phyloP scores from a whole-genome alignment of 2,329 filamentous ascomycete genomes.

The Leptographium radiaticola region DNA sequence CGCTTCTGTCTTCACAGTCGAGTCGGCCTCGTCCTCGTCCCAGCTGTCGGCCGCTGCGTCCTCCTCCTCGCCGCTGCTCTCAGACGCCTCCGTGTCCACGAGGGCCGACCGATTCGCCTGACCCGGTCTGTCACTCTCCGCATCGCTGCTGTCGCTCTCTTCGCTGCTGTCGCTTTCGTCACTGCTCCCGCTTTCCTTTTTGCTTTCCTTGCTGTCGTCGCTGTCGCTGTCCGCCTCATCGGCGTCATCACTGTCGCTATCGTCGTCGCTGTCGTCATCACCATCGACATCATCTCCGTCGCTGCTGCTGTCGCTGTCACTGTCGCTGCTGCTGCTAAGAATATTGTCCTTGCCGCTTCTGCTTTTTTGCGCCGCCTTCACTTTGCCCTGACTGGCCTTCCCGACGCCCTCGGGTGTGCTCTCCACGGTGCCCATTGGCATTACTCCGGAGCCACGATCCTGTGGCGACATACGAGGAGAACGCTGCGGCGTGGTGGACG shows the following conservation, averaged over 20 bases:
- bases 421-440: too few relatives aligned
- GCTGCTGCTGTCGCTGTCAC: not conserved
- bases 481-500: too few relatives aligned
- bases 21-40: not conserved
- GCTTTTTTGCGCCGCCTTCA: not conserved
- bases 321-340: not conserved
- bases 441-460: too few relatives aligned
- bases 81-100: not conserved
- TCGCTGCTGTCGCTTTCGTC: not conserved
- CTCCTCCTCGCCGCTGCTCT: not conserved
- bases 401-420: too few relatives aligned
- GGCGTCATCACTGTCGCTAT: not conserved
- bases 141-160: not conserved
- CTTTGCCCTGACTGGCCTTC: not conserved
- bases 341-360: not conserved
- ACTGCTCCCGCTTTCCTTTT: not conserved
- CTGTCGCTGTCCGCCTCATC: too few relatives aligned
- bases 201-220: not conserved
- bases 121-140: not conserved
- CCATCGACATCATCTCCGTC: not conserved
- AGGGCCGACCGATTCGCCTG: not conserved
- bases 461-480: too few relatives aligned
- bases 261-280: not conserved
- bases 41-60: not conserved
- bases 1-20: not conserved